Conservation (phyloP, 345 rosid species). For the Pelargonium nanum region DNA sequence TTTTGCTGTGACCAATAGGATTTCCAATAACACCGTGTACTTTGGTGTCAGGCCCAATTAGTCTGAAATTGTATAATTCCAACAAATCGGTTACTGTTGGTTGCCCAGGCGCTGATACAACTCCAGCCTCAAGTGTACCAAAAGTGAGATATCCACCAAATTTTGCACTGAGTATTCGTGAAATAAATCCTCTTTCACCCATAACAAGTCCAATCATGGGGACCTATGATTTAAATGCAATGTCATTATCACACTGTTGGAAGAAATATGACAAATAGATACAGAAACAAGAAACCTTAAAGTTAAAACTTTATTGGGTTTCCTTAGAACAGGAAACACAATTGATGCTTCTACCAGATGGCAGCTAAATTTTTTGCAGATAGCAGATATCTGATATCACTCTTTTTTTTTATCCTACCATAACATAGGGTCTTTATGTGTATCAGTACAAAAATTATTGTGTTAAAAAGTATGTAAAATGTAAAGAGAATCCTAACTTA, state of each 20-base stretch:
- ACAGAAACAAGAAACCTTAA: background rate
- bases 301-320: background rate
- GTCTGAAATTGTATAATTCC: conserved; percentile 43
- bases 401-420: background rate
- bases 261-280: no score
- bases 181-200: conserved; percentile 55
- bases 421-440: background rate
- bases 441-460: background rate
- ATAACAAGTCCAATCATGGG: conserved; percentile 49
- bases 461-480: background rate
- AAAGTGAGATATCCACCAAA: conserved; percentile 55
- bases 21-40: conserved; percentile 60
- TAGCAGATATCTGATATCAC: background rate
- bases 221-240: conserved; percentile 24
- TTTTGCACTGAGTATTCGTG: conserved; percentile 46
- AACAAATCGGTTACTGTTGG: conserved; percentile 42
- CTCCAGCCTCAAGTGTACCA: conserved; percentile 40
- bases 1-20: conserved; percentile 57
- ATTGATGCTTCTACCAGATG: background rate
- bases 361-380: background rate
- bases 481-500: background rate
- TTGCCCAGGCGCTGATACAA: conserved; percentile 48
- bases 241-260: background rate
- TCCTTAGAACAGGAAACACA: background rate
- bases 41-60: conserved; percentile 44